phyloP scores from a whole-genome alignment of 73 alveolate genomes.

The Tetrahymena thermophila region DNA sequence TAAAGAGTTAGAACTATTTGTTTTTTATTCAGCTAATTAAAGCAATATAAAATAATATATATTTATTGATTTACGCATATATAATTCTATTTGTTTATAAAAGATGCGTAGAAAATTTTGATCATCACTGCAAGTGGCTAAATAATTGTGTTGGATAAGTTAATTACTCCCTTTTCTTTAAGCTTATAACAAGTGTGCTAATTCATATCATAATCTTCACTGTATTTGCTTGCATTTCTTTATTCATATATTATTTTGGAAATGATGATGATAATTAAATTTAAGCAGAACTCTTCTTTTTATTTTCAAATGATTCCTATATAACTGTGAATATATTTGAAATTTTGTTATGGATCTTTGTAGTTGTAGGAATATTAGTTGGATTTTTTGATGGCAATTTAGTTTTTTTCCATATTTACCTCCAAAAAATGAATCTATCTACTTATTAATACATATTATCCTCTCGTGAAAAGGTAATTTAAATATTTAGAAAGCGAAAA shows the following conservation, averaged over 20 bases:
- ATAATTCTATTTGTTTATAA: neutral
- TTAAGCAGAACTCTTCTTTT: neutral
- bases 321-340: neutral
- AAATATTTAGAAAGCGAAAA: too few species aligned
- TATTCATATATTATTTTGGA: neutral
- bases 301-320: neutral
- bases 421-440: neutral
- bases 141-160: conserved; percentile 39
- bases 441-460: neutral
- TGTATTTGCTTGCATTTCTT: neutral
- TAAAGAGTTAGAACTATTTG: neutral
- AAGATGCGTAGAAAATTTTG: conserved; percentile 43
- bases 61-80: too few species aligned
- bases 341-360: neutral
- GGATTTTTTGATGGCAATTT: neutral
- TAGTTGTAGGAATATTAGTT: neutral
- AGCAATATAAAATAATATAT: neutral
- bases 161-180: conserved; percentile 16
- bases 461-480: neutral
- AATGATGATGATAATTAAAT: neutral
- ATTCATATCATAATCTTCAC: neutral
- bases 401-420: neutral
- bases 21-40: neutral
- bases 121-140: conserved; percentile 44
- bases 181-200: neutral